Conservation (phyloP, 805 yeast genomes). For the Ogataea naganishii region DNA sequence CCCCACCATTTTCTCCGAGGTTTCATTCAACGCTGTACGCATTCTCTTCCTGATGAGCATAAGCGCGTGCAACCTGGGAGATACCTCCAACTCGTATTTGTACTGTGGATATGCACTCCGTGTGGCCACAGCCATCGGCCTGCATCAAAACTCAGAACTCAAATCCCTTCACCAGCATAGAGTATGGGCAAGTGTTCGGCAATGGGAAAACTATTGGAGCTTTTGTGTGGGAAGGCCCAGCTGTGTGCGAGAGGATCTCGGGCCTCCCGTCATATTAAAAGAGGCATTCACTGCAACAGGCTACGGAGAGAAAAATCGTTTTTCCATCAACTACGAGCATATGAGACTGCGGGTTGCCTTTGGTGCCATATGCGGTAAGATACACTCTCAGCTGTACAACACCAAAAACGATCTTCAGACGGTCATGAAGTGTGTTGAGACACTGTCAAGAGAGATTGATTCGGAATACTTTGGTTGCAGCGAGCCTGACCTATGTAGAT, state of each 20-base stretch:
- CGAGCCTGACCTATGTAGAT: constrained; percentile 6
- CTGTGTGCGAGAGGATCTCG: constrained; percentile 8
- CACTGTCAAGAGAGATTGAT: constrained; percentile 12
- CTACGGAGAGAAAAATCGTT: constrained; percentile 9
- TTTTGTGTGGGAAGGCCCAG: constrained; percentile 18
- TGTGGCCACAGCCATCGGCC: constrained; percentile 12
- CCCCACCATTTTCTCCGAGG: constrained; percentile 12
- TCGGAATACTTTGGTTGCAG: constrained; percentile 7
- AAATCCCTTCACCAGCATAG: constrained; percentile 10
- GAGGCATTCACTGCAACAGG: constrained; percentile 7
- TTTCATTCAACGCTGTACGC: constrained; percentile 12
- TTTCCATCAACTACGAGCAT: constrained; percentile 12
- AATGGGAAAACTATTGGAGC: constrained; percentile 18
- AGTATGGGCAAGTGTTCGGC: constrained; percentile 15
- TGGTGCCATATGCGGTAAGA: constrained; percentile 11
- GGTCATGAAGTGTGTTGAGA: constrained; percentile 11
- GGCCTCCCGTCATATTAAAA: constrained; percentile 4
- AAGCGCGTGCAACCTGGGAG: constrained; percentile 15
- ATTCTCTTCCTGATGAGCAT: constrained; percentile 12
- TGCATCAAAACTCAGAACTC: constrained; percentile 8
- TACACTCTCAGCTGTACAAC: constrained; percentile 13
- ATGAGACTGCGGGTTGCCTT: constrained; percentile 12
- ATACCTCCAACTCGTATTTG: constrained; percentile 14
- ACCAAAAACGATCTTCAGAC: constrained; percentile 11
- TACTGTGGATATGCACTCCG: constrained; percentile 14